A percentile compares a stretch with the other conserved stretches of the same genome.
These are phyloP conservation scores for Vitis hybrid DNA, from an alignment of 177 flowering plant genomes.

Conservation along the genomic window DNA sequence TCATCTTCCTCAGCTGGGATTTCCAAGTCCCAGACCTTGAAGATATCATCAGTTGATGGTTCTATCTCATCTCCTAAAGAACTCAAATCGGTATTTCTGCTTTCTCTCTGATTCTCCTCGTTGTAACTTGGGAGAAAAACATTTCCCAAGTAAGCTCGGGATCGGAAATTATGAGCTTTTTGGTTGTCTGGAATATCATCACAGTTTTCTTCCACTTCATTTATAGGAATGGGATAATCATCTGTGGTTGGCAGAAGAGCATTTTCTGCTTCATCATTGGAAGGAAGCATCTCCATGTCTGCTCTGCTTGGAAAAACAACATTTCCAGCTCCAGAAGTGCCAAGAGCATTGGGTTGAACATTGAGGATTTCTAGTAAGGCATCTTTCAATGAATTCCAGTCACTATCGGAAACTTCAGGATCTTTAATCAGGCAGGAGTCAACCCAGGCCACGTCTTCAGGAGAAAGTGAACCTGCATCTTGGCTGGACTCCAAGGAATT, in stretches of 20 bases:
- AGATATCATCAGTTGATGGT: constrained; percentile 36
- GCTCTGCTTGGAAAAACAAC: constrained; percentile 7
- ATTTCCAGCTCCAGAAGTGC: constrained; percentile 10
- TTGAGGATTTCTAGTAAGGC: constrained; percentile 40
- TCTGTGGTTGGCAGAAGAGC: constrained; percentile 1
- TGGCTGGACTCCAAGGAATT: constrained; percentile 13
- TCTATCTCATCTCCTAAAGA: constrained; percentile 24
- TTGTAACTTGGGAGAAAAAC: constrained; percentile 32
- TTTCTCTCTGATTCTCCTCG: constrained; percentile 19
- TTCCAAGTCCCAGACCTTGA: constrained; percentile 66
- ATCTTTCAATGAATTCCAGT: constrained; percentile 49
- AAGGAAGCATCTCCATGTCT: constrained; percentile 12
- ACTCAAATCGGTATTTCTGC: constrained; percentile 15
- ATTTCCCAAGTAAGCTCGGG: constrained; percentile 10
- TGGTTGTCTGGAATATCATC: not conserved
- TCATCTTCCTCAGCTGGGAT: constrained; percentile 45
- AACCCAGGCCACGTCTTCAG: constrained; percentile 62
- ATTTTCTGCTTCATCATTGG: constrained; percentile 17
- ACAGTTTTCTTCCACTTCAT: constrained; percentile 13
- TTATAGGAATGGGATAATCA: constrained; percentile 1
- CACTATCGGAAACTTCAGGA: constrained; percentile 28
- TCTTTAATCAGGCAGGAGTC: constrained; percentile 60
- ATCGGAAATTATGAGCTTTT: not conserved
- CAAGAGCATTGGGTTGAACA: constrained; percentile 19
- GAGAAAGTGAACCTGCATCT: constrained; percentile 32